Conservation (phyloP, 2,329 filamentous ascomycete species). For the Paraconiothyrium brasiliense region DNA sequence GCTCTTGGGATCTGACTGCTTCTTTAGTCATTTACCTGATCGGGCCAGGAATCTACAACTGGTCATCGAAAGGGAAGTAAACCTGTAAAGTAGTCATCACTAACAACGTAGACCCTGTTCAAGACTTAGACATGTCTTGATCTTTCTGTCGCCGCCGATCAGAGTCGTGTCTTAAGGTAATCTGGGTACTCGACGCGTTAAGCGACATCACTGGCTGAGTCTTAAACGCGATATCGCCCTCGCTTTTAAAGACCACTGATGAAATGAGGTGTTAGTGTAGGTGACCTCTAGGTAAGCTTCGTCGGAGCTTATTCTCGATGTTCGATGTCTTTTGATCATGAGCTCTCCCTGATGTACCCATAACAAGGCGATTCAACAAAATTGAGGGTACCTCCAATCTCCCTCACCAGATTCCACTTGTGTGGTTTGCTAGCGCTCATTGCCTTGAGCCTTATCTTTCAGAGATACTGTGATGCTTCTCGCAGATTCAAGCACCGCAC, state of each 20-base stretch:
- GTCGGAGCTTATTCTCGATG: not conserved
- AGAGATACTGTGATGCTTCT: too few species aligned
- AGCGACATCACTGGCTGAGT: slow-evolving; percentile 2
- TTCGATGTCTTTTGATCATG: too few species aligned
- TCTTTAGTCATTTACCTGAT: not conserved
- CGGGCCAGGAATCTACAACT: not conserved
- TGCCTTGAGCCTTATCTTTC: too few species aligned
- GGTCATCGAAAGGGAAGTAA: not conserved
- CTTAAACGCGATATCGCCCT: slow-evolving; percentile 2
- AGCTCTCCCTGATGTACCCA: not conserved
- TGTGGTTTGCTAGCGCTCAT: too few species aligned
- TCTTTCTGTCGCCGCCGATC: not conserved
- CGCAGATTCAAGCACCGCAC: too few species aligned
- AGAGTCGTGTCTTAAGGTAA: slow-evolving; percentile 18
- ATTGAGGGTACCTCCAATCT: too few species aligned
- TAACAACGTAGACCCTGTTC: slow-evolving; percentile 6
- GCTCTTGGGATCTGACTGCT: not conserved
- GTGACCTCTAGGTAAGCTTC: not conserved
- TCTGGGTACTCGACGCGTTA: slow-evolving; percentile 4
- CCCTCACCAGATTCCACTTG: too few species aligned
- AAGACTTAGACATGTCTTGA: slow-evolving; percentile 17
- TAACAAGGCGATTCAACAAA: too few species aligned
- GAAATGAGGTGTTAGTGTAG: not conserved
- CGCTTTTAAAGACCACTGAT: not conserved
- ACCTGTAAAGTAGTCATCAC: not conserved